A percentile compares a stretch with the other conserved stretches of the same genome.
phyloP scores from a whole-genome alignment of 2,329 filamentous ascomycete species.

The Chrysoporthe puriensis region DNA sequence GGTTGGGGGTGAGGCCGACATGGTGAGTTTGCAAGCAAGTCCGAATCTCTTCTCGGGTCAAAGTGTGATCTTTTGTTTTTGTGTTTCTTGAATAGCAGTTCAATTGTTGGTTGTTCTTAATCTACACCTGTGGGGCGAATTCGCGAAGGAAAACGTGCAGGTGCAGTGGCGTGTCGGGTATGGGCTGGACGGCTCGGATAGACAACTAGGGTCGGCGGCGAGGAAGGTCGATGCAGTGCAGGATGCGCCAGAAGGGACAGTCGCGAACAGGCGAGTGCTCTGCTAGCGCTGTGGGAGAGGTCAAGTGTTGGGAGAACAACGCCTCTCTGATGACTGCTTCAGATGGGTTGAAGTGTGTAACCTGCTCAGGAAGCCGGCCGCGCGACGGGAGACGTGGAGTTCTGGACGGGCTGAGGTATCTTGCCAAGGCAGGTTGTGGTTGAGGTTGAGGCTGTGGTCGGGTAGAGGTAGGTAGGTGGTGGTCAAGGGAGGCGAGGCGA shows the following conservation, averaged over 20 bases:
- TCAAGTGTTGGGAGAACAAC: slow-evolving; percentile 36
- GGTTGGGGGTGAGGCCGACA: slow-evolving; percentile 74
- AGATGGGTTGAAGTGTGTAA: slow-evolving; percentile 23
- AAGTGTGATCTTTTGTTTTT: slow-evolving; percentile 51
- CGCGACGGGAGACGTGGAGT: slow-evolving; percentile 21
- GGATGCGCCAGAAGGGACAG: slow-evolving; percentile 15
- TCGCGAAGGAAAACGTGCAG: slow-evolving; percentile 91
- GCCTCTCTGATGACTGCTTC: slow-evolving; percentile 28
- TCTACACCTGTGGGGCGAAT: slow-evolving; percentile 79
- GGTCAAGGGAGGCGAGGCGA: slow-evolving; percentile 28
- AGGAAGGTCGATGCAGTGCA: slow-evolving; percentile 24
- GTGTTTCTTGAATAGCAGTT: slow-evolving; percentile 52
- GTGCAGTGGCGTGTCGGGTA: slow-evolving; percentile 65
- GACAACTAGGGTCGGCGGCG: slow-evolving; percentile 22
- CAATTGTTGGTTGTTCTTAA: slow-evolving; percentile 52
- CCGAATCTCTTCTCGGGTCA: slow-evolving; percentile 24
- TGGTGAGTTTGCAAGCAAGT: slow-evolving; percentile 51
- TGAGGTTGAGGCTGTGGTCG: slow-evolving; percentile 27
- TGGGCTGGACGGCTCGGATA: slow-evolving; percentile 34
- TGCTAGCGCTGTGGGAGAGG: slow-evolving; percentile 38
- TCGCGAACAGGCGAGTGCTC: slow-evolving; percentile 25
- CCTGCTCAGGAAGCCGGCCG: slow-evolving; percentile 27
- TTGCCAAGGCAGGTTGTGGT: slow-evolving; percentile 20
- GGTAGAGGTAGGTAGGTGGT: slow-evolving; percentile 18
- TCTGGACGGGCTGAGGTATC: slow-evolving; percentile 15